These are phyloP conservation scores for Pyrenochaeta sp. DNA, from an alignment of 2,329 filamentous ascomycete species.

Conservation along the genomic window DNA sequence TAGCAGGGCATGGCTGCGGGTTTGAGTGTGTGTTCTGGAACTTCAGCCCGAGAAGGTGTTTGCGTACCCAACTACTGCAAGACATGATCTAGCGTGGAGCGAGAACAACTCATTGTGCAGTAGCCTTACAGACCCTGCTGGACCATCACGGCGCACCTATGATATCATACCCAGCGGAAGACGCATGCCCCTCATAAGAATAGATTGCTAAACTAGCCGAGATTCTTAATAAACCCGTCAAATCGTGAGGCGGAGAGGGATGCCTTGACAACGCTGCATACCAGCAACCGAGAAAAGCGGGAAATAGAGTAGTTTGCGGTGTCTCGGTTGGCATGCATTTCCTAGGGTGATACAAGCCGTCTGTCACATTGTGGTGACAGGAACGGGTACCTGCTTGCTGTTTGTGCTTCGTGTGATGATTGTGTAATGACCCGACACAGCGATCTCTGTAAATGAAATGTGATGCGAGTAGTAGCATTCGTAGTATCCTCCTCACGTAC, in stretches of 20 bases:
- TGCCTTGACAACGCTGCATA: neutral
- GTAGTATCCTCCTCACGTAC: neutral
- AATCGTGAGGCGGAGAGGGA: conserved; percentile 8
- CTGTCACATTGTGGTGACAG: conserved; percentile 22
- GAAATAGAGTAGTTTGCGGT: conserved; percentile 19
- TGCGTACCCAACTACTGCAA: conserved; percentile 15
- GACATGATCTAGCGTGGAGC: conserved; percentile 17
- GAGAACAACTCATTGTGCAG: conserved; percentile 22
- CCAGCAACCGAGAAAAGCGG: conserved; percentile 1
- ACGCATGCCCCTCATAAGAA: neutral
- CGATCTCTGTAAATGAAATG: conserved; percentile 1
- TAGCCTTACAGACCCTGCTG: conserved; percentile 12
- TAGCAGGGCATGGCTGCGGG: conserved; percentile 1
- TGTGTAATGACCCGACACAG: neutral
- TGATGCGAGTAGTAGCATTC: conserved; percentile 8
- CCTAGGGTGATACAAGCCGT: conserved; percentile 7
- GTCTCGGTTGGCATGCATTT: conserved; percentile 21
- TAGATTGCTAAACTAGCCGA: neutral
- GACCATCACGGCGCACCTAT: conserved; percentile 2
- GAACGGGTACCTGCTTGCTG: conserved; percentile 28
- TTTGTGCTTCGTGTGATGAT: conserved; percentile 4
- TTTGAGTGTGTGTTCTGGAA: conserved; percentile 8
- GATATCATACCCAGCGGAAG: conserved; percentile 7
- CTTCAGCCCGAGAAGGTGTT: conserved; percentile 7
- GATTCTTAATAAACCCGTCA: neutral